phyloP scores from a whole-genome alignment of 2,329 filamentous ascomycete species.

The Phaeosphaeria sp. region DNA sequence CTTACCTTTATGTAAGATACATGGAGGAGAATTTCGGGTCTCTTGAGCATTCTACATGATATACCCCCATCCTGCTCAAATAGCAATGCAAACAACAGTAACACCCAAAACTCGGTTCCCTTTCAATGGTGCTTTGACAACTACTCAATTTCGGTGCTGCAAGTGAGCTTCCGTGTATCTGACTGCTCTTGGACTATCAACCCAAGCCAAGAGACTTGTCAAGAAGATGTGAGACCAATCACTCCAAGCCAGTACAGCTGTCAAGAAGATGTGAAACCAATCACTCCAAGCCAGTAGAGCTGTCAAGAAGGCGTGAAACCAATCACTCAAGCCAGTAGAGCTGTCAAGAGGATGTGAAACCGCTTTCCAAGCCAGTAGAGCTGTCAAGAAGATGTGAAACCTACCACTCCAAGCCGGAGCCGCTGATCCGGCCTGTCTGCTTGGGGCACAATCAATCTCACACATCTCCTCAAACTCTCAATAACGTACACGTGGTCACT shows the following conservation, averaged over 20 bases:
- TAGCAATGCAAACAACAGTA: slow-evolving; percentile 1
- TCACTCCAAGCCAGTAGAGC: background rate
- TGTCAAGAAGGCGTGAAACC: background rate
- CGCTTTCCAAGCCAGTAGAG: background rate
- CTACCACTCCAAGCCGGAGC: background rate
- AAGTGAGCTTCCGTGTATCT: background rate
- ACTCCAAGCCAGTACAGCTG: background rate
- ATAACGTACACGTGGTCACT: no score
- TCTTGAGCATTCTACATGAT: slow-evolving; percentile 3
- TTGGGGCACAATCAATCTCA: no score
- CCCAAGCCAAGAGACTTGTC: background rate
- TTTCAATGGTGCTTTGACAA: background rate
- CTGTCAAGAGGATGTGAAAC: background rate
- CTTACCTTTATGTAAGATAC: background rate
- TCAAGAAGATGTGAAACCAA: background rate
- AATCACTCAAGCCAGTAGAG: background rate
- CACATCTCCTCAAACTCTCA: no score
- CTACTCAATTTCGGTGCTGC: background rate
- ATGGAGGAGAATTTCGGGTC: background rate
- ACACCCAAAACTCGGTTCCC: background rate
- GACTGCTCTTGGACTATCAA: background rate
- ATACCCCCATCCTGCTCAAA: slow-evolving; percentile 4
- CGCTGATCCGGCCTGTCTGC: background rate
- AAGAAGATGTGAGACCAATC: background rate
- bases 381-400: background rate